phyloP scores from a whole-genome alignment of 257 asterid genomes.

The Cordia subcordata region DNA sequence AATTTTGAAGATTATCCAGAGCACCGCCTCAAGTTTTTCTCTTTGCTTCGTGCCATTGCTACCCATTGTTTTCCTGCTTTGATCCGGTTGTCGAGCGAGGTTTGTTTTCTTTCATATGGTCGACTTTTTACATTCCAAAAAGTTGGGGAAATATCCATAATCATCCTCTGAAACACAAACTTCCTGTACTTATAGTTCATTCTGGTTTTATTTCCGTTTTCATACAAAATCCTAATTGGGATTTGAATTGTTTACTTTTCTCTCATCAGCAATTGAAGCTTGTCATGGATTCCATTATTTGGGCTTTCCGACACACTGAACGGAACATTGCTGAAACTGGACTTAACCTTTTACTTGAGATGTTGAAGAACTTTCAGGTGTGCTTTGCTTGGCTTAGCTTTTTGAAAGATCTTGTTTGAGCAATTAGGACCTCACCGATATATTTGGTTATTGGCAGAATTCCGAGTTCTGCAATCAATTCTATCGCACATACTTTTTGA shows the following conservation, averaged over 20 bases:
- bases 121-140: neutral
- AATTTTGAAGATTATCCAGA: constrained; percentile 99
- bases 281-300: constrained; percentile 93
- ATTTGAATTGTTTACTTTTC: constrained; percentile 14
- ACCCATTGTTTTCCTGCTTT: constrained; percentile 89
- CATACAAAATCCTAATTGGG: constrained; percentile 6
- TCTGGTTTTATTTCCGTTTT: neutral
- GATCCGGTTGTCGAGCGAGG: constrained; percentile 88
- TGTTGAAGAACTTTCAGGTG: constrained; percentile 96
- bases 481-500: constrained; percentile 70
- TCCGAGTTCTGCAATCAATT: constrained; percentile 86
- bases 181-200: neutral
- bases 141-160: too few species aligned
- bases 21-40: constrained; percentile 95
- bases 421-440: constrained; percentile 18
- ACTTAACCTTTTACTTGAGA: constrained; percentile 79
- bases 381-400: constrained; percentile 5
- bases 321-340: constrained; percentile 99
- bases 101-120: constrained; percentile 12
- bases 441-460: constrained; percentile 42
- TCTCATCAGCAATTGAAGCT: constrained; percentile 82
- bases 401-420: neutral
- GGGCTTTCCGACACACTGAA: constrained; percentile 99
- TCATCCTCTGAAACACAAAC: too few species aligned
- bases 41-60: constrained; percentile 92